Base-by-base conservation (phyloP, 495 filamentous ascomycete species). In the Lasiosphaeria miniovina region DNA sequence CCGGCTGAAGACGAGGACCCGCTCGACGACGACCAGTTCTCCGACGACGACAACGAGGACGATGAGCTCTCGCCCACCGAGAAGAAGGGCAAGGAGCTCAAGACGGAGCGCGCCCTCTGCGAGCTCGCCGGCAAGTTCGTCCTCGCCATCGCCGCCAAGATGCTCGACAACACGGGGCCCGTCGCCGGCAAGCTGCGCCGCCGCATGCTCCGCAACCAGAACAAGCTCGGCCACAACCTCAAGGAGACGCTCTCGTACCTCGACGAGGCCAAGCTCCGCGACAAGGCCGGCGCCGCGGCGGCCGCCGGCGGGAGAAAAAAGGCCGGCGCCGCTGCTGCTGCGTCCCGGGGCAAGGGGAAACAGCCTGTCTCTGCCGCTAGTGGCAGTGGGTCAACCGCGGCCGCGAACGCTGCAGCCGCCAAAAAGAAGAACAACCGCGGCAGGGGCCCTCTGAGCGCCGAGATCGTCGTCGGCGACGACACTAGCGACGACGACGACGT, bases 71-170 rank as follows among this genome's bases (percentile, higher is more conserved):
- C 73, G 9, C 80, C 80, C 7, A 75, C 71, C 34, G 82, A 87
- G 59, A 80, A 79, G 17, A 77, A 83, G 53, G 80, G 80, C 11
- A 80, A 81, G 31, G 81, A 85, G 54, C 75, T 96, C 12, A 75
- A 90, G 41, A 83, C 90, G 3, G 93, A 98, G 69, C 84, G 93
- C 65, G 82, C 85, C 15, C 79, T 98, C 0, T 97, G 93, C 74
- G 88, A 90, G 64, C 77, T 96, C 3, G 84, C 92, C 5, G 87
- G 88, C 43, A 92, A 91, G 64, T 80, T 94, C 38, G 90, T 96
- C 8, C 78, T 95, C 31, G 86, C 87, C 0, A 84, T 95, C 32
- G 77, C 90, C 5, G 90, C 85, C 8, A 84, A 86, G 43, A 82
- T 89, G 15, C 69, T 96, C 49, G 91, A 96, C 61, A 74, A 79